phyloP scores from a whole-genome alignment of 192 early-diverging fungal species.

The Bifiguratus adelaidae region DNA sequence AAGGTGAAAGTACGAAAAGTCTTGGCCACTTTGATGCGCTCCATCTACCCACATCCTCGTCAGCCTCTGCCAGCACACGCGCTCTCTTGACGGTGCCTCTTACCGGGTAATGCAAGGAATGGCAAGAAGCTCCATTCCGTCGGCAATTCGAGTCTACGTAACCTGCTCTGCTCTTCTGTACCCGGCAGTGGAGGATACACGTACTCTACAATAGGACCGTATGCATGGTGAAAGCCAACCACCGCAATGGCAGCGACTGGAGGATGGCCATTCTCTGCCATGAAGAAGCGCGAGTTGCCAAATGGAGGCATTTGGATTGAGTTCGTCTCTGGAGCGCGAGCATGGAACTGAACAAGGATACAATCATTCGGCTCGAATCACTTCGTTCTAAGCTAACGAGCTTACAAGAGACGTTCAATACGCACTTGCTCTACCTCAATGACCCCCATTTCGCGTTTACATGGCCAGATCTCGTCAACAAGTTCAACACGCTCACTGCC shows the following conservation, averaged over 20 bases:
- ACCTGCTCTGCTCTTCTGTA: conserved; percentile 8
- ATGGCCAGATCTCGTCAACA: conserved; percentile 28
- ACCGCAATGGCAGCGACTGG: conserved; percentile 22
- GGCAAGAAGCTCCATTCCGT: conserved; percentile 78
- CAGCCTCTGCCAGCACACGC: no score
- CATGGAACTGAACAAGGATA: conserved; percentile 17
- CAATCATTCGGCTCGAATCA: conserved; percentile 17
- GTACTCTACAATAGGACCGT: conserved; percentile 41
- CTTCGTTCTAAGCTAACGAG: conserved; percentile 18
- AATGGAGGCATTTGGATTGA: no score
- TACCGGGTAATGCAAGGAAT: conserved; percentile 69
- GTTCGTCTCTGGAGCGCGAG: no score
- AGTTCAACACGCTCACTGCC: conserved; percentile 28
- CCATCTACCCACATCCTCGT: no score
- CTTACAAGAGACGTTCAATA: conserved; percentile 21
- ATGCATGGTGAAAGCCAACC: conserved; percentile 33
- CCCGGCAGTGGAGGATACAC: conserved; percentile 34
- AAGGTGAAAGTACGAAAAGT: conserved; percentile 77
- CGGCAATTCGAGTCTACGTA: conserved; percentile 43
- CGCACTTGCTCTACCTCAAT: conserved; percentile 21
- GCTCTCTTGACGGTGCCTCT: no score
- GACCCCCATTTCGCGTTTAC: conserved; percentile 23
- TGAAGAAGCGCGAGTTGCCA: no score
- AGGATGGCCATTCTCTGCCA: conserved; percentile 16
- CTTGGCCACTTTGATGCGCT: conserved; percentile 69